Percentiles rank a stretch among this genome's conserved stretches.
phyloP scores from a whole-genome alignment of 2,329 filamentous ascomycete species.

The Colletotrichum sp. region DNA sequence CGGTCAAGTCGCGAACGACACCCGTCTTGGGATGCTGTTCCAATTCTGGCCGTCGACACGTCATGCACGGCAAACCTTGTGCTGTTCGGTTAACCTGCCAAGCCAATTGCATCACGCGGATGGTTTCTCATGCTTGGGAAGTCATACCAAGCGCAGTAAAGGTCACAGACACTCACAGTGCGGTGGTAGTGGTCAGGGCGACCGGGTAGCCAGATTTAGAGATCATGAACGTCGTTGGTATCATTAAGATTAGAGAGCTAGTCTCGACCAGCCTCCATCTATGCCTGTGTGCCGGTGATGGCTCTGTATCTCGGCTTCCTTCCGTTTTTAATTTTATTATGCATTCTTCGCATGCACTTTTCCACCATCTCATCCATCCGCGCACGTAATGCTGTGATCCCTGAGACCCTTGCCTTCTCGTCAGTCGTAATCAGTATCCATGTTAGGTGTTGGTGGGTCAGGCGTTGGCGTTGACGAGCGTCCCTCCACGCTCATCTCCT shows the following conservation, averaged over 20 bases:
- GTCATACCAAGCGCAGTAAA: not conserved
- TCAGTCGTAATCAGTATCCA: slow-evolving; percentile 4
- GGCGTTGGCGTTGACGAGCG: slow-evolving; percentile 22
- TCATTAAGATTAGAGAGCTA: slow-evolving; percentile 10
- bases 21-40: not conserved
- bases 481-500: slow-evolving; percentile 19
- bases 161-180: not conserved
- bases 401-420: not conserved
- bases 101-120: not conserved
- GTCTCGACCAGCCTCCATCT: not conserved
- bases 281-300: not conserved
- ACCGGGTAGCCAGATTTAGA: not conserved
- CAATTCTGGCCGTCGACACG: not conserved
- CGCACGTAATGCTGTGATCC: not conserved
- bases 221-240: slow-evolving; percentile 8
- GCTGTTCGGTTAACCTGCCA: not conserved
- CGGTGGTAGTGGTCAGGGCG: not conserved
- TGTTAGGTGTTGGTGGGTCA: slow-evolving; percentile 8
- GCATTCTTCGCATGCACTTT: not conserved
- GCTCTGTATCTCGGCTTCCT: not conserved
- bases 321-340: not conserved
- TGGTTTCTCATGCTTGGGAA: not conserved
- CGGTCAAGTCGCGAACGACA: not conserved
- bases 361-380: not conserved
- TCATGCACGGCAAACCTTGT: not conserved